phyloP scores from a whole-genome alignment of 768 basidiomycete species.

The Phlegmacium glaucopus region DNA sequence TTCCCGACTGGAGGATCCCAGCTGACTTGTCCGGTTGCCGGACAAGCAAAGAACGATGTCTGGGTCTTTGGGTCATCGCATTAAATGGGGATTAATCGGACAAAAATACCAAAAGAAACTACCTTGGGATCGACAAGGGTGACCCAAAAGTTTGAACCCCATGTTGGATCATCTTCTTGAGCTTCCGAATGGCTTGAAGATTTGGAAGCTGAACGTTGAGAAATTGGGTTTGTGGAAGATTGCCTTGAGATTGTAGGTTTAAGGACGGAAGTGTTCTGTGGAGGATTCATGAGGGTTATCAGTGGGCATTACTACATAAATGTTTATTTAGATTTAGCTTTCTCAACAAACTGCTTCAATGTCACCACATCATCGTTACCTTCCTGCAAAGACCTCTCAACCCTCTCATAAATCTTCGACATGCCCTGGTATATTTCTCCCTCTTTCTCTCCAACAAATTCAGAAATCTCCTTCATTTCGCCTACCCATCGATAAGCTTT shows the following conservation, averaged over 20 bases:
- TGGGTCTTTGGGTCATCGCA: constrained; percentile 36
- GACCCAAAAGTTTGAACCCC: constrained; percentile 95
- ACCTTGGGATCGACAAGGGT: constrained; percentile 91
- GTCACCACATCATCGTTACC: constrained; percentile 34
- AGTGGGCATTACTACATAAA: too few species aligned
- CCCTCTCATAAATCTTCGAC: constrained; percentile 40
- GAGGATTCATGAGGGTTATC: constrained; percentile 14
- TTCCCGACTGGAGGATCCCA: constrained; percentile 92
- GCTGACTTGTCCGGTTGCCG: constrained; percentile 86
- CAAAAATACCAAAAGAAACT: constrained; percentile 22
- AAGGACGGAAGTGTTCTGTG: constrained; percentile 15
- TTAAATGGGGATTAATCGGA: constrained; percentile 1
- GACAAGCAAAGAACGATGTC: constrained; percentile 87
- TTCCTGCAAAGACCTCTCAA: constrained; percentile 37
- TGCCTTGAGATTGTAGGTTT: constrained; percentile 13
- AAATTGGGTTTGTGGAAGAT: constrained; percentile 17
- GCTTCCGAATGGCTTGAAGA: constrained; percentile 19
- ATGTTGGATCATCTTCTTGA: constrained; percentile 50
- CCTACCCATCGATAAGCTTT: constrained; percentile 62
- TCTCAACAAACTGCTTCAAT: constrained; percentile 41
- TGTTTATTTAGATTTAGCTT: constrained; percentile 25
- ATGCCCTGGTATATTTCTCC: constrained; percentile 46
- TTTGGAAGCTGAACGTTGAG: constrained; percentile 24
- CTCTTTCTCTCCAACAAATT: constrained; percentile 46
- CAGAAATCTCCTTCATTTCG: constrained; percentile 63